Conservation (phyloP, 192 early-diverging fungal species). For the Coemansia sp. region DNA sequence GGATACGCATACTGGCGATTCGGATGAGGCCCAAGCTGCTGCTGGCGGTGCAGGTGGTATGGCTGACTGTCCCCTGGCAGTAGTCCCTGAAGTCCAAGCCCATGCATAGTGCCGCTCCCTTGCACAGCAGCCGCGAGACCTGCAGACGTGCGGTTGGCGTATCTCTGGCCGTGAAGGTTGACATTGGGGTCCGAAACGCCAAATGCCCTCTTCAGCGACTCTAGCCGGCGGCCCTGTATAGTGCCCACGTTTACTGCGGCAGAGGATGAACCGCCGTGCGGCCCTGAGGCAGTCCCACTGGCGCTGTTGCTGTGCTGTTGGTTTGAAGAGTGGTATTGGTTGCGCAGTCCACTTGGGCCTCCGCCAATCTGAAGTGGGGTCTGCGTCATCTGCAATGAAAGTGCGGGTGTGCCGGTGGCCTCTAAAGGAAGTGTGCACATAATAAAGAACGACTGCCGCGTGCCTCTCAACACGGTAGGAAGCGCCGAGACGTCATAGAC, state of each 20-base stretch:
- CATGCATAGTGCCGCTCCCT: conserved; percentile 18
- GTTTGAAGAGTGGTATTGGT: neutral
- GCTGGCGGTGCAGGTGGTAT: conserved; percentile 5
- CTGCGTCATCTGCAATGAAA: neutral
- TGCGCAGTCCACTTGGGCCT: neutral
- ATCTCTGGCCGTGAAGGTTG: conserved; percentile 8
- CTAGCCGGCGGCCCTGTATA: conserved; percentile 26
- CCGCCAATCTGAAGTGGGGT: neutral
- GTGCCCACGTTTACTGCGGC: neutral
- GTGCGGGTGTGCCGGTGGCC: neutral
- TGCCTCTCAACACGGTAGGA: conserved; percentile 43
- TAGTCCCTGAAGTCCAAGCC: conserved; percentile 40
- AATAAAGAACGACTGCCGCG: conserved; percentile 50
- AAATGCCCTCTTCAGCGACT: conserved; percentile 28
- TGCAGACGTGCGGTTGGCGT: conserved; percentile 16
- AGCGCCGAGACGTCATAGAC: conserved; percentile 43
- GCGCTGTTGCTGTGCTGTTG: neutral
- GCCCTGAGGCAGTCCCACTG: conserved; percentile 1
- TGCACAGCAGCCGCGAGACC: conserved; percentile 3
- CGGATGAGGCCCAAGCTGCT: conserved; percentile 3
- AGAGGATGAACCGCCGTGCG: neutral
- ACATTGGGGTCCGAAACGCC: conserved; percentile 11
- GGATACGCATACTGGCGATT: conserved; percentile 1
- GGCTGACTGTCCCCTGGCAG: conserved; percentile 7
- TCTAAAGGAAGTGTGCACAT: conserved; percentile 44